Evolutionary conservation across 768 basidiomycete species (phyloP).

Genomic region (Auricularia sp.): DNA sequence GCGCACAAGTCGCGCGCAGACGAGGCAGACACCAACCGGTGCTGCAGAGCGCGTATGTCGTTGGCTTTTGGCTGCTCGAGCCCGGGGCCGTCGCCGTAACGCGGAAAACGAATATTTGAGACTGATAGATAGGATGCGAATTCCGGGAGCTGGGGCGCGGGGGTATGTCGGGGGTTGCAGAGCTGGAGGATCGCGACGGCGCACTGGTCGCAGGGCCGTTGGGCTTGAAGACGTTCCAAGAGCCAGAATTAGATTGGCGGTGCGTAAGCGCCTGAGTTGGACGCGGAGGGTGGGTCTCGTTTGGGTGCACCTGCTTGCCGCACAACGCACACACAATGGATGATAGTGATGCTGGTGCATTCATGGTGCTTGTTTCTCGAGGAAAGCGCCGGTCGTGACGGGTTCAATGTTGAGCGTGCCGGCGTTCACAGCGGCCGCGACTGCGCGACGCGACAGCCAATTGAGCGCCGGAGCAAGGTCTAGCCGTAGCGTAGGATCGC

Average conservation of each 20-base stretch:
- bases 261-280: neutral
- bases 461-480: slow-evolving; percentile 91
- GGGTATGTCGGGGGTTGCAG: slow-evolving; percentile 22
- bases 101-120: slow-evolving; percentile 60
- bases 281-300: slow-evolving; percentile 13
- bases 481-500: slow-evolving; percentile 86
- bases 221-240: slow-evolving; percentile 18
- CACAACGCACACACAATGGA: slow-evolving; percentile 69
- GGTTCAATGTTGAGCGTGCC: slow-evolving; percentile 89
- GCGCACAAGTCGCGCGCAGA: slow-evolving; percentile 74
- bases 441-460: slow-evolving; percentile 83
- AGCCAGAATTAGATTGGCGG: neutral
- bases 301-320: slow-evolving; percentile 39
- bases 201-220: slow-evolving; percentile 19
- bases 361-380: slow-evolving; percentile 41
- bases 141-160: slow-evolving; percentile 14
- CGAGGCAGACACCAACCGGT: slow-evolving; percentile 81
- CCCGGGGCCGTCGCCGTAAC: slow-evolving; percentile 25
- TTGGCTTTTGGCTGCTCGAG: slow-evolving; percentile 18
- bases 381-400: slow-evolving; percentile 48
- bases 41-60: slow-evolving; percentile 71
- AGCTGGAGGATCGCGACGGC: slow-evolving; percentile 24
- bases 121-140: slow-evolving; percentile 19
- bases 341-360: slow-evolving; percentile 26
- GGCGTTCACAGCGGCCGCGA: slow-evolving; percentile 74